Base-by-base conservation (phyloP, 176 grass and related monocot genomes). In the Rhynchospora pubera region DNA sequence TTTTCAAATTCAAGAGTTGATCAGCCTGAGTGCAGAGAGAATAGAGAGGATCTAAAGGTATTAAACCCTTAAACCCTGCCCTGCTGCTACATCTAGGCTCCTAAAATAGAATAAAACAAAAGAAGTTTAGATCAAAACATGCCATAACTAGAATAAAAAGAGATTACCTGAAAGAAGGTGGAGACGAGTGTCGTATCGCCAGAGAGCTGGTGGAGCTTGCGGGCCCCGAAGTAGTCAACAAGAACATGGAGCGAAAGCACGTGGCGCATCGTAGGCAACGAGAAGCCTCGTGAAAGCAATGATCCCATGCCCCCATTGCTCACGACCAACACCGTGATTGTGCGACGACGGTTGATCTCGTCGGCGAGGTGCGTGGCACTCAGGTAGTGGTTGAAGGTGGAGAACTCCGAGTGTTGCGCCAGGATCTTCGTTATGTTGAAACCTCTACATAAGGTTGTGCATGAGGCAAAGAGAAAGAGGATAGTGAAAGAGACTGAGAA, bases 341-440 rank as follows among this genome's bases (percentile, higher is more conserved):
- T 76, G 0, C 0, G 3, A n/a, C 74, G 83, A 28, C 7, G 5
- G 85, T 93, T 86, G 79, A 93, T 84, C 53, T 90, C 77, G 34
- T 55, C 39, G 7, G 84, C 88, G 43, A 91, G 86, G 64, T 80
- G 77, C n/a, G 91, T 81, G 58, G 9, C 77, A 15, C 7, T 30
- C 75, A 91, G 87, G 58, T 84, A 85, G 68, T 79, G 55, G 78
- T 71, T 97, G 84, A 93, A 93, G 15, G 81, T 79, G 21, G 79
- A 1, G 57, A 93, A 82, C 4, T 91, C 82, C 21, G 87, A 72
- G 82, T 73, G 65, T 12, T 52, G 28, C 5, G 84, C 42, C 12
- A 97, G 89, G 84, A 91, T 88, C 26, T 21, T 77, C 6, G 84
- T 91, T 88, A 97, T 85, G 82, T 86, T 90, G 82, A 83, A 79